Evolutionary conservation across 139 green algal species (phyloP), one percentile per base, ranked within the genome.

Genomic region (Limnomonas spitsbergensis): DNA sequence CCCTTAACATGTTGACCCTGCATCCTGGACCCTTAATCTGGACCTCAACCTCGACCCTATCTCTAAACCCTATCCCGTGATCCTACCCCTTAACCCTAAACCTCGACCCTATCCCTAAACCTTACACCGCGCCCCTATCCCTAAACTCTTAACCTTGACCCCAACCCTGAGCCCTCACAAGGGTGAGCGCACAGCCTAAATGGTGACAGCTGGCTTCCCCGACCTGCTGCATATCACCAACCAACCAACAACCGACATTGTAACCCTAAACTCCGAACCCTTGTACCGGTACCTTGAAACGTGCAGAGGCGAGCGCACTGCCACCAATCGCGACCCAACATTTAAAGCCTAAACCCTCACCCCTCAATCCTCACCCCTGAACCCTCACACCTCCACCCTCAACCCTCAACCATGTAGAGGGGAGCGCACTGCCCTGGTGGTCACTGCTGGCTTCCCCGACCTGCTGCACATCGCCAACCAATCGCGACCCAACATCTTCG

Each of bases 201-300:
- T 95, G 24, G 90, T 96, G 9, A 98, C 90, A 1, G 70, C 81
- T 2, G 96, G 96, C 2, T 98, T 98, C 80, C 70, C 76, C 1
- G 95, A 98, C 85, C 87, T 98, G 82, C 85, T 99, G 81, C 86
- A 94, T 79, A 98, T 99, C 53, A 95, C 90, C 73, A 98, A 98
- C 84, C 94, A 97, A 84, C 89, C 89, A 2, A 86, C 94, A 0
- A 93, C 94, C 29, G 67, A 90, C 77, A 98, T 98, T 76, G 97
- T 98, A 75, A 93, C 97, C 84, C 84, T 98, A 40, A 81, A 90
- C 69, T 84, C 84, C 68, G 76, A 78, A 29, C 72, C 47, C 35
- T 82, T 82, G 27, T 77, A 87, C 47, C 77, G 72, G 4, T 75
- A 87, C 61, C 87, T 87, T 73, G 82, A 89, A 69, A 83, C 93